Conservation (phyloP, 306 rosid species). For the Prunus fruticosa region DNA sequence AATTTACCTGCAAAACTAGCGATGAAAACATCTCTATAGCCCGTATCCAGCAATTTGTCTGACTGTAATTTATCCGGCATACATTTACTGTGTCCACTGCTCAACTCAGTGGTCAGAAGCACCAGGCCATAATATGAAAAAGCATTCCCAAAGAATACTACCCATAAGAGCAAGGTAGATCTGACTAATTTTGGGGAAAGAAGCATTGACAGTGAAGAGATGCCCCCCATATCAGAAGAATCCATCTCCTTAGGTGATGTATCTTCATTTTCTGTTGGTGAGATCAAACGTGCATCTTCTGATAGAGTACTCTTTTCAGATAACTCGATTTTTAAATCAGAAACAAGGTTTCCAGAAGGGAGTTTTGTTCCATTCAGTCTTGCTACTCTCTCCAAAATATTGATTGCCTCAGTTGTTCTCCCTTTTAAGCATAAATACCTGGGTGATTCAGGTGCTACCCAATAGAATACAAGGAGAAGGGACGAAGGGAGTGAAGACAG, state of each 20-base stretch:
- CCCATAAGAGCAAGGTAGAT: constrained; percentile 89
- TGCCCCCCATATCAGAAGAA: constrained; percentile 41
- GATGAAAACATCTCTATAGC: constrained; percentile 67
- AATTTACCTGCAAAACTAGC: constrained; percentile 89
- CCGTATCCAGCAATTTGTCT: constrained; percentile 43
- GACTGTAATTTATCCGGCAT: constrained; percentile 33
- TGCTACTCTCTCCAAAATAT: constrained; percentile 81
- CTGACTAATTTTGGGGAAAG: constrained; percentile 68
- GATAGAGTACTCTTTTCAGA: constrained; percentile 34
- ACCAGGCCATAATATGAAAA: constrained; percentile 97
- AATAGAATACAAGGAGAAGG: constrained; percentile 80
- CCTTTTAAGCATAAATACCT: constrained; percentile 78
- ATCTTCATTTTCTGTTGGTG: constrained; percentile 35
- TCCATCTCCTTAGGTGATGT: constrained; percentile 30
- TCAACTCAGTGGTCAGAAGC: constrained; percentile 86
- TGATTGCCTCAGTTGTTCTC: constrained; percentile 63
- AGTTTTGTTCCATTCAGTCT: constrained; percentile 67
- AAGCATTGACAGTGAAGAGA: constrained; percentile 63
- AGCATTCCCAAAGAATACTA: constrained; percentile 89
- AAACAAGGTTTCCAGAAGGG: constrained; percentile 71
- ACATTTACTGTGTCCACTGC: constrained; percentile 53
- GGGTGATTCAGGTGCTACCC: constrained; percentile 84
- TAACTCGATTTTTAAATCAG: constrained; percentile 58
- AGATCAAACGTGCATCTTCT: constrained; percentile 60
- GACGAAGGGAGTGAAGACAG: constrained; percentile 80